Percentiles rank a stretch among this genome's conserved stretches.
phyloP scores from a whole-genome alignment of 2,329 filamentous ascomycete genomes.

The Talaromyces atroroseus region DNA sequence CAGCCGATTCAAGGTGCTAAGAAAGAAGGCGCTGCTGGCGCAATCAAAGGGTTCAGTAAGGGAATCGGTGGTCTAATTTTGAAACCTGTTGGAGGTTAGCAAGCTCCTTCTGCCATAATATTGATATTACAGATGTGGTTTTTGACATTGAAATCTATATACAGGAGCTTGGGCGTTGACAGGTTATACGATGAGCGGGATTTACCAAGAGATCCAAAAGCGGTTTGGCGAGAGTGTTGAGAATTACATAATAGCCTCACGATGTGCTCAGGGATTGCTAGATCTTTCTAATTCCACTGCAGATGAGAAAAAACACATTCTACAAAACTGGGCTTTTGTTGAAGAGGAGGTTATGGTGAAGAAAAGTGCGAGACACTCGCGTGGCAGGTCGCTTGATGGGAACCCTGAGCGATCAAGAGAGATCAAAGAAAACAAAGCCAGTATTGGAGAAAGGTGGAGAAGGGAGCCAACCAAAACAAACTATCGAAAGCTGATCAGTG shows the following conservation, averaged over 20 bases:
- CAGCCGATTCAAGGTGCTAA: conserved; percentile 67
- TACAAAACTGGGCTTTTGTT: conserved; percentile 59
- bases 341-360: conserved; percentile 54
- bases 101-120: neutral
- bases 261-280: conserved; percentile 63
- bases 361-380: conserved; percentile 35
- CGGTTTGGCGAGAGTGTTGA: conserved; percentile 64
- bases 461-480: conserved; percentile 8
- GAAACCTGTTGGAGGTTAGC: conserved; percentile 72
- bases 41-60: conserved; percentile 74
- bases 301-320: conserved; percentile 59
- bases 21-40: conserved; percentile 60
- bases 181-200: conserved; percentile 76
- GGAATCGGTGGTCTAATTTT: conserved; percentile 75
- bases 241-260: conserved; percentile 73
- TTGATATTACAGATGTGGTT: neutral
- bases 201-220: conserved; percentile 71
- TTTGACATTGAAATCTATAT: neutral
- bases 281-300: conserved; percentile 46
- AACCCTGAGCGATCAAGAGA: neutral
- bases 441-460: neutral
- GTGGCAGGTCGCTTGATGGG: conserved; percentile 28
- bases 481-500: neutral
- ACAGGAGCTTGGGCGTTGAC: conserved; percentile 63
- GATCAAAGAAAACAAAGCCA: neutral